Base-by-base conservation (phyloP, 2,329 filamentous ascomycete species). In the Emmonsiellopsis sp. region DNA sequence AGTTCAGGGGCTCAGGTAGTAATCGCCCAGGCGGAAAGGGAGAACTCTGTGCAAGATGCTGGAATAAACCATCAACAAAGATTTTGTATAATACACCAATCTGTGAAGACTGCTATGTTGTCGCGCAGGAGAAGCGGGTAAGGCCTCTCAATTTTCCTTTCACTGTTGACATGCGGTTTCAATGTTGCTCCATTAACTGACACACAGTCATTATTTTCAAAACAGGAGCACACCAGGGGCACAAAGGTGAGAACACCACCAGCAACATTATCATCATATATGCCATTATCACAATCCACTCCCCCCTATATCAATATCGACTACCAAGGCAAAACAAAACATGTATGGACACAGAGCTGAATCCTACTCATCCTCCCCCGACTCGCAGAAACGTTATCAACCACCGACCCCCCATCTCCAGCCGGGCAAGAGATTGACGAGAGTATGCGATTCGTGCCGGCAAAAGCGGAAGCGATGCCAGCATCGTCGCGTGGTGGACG, bases 71-170 rank as follows among this genome's bases (percentile, higher is more conserved):
- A 48, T 55, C 55, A 14, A 58, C 60, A 17, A 59, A 53, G 52
- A 60, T 55, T 40, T 52, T 61, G 10, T 61, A 61, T 52, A 58
- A 59, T 51, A 55, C 56, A 14, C 59, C 59, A 31, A 57, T 57
- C 36, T 61, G 59, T 40, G 52, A 57, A 6, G 56, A 54, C 42
- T 61, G 59, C 45, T 53, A 52, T 51, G 45, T 52, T 27, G 42
- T 56, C 21, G 59, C 59, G 21, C 44, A 59, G 44, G 52, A 56
- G 36, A 56, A 56, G 49, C 54, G 55, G 50, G 59, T 61, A 52
- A 53, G 56, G 49, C 9, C 31, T 42, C 13, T 4, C n/a, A 13
- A 13, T 8, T 36, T 32, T 3, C 14, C 31, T 7, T 13, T 39
- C 6, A 36, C 9, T 49, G 9, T 39, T 40, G 2, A 17, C 13